These are phyloP conservation scores for Elsinoe arachidis DNA, from an alignment of 2,329 filamentous ascomycete species.

Conservation along the genomic window DNA sequence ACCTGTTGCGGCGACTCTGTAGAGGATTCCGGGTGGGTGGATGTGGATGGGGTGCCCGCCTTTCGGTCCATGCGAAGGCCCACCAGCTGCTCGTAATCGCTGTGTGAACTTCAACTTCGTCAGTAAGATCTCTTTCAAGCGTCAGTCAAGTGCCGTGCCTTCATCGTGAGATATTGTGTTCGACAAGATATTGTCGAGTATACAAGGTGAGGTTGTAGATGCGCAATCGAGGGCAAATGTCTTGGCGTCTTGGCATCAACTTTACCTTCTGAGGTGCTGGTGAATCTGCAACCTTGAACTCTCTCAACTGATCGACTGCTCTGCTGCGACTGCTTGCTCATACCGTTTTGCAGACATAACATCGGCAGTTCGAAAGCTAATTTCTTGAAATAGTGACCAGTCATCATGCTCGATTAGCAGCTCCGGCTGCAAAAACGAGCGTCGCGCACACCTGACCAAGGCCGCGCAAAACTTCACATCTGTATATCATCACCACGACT, in stretches of 20 bases:
- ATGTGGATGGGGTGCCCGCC: slow-evolving; percentile 47
- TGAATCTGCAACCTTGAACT: neutral
- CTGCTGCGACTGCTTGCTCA: too few species aligned
- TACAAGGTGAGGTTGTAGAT: neutral
- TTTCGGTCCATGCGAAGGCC: slow-evolving; percentile 26
- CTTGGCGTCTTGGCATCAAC: neutral
- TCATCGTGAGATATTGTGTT: slow-evolving; percentile 3
- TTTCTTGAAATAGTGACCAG: neutral
- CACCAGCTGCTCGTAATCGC: slow-evolving; percentile 15
- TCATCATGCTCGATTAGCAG: neutral
- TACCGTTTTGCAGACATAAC: neutral
- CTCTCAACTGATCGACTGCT: neutral
- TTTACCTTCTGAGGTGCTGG: too few species aligned
- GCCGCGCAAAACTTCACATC: neutral
- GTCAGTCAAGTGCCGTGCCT: neutral
- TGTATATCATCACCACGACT: neutral
- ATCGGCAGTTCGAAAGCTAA: neutral
- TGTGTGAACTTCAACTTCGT: neutral
- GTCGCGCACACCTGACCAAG: neutral
- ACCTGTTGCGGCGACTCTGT: slow-evolving; percentile 77
- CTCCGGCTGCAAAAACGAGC: neutral
- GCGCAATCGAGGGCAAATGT: neutral
- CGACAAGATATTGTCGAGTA: neutral
- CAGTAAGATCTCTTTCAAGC: neutral
- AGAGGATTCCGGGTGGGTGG: slow-evolving; percentile 58